Conservation (phyloP, 2,329 filamentous ascomycete species). For the Neoascochyta sp. region DNA sequence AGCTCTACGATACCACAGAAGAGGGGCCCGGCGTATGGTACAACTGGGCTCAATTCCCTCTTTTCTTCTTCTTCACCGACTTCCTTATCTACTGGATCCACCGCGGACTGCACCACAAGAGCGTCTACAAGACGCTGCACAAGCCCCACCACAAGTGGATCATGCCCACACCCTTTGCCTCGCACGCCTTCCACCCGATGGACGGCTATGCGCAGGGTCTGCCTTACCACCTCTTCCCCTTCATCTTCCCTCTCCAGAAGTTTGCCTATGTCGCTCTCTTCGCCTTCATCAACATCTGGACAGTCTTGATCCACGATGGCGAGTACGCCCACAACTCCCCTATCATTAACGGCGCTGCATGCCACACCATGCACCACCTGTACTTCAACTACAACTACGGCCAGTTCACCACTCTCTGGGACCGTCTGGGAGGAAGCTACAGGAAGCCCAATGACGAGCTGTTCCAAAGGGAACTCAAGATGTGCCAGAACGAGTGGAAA, state of each 20-base stretch:
- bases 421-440: constrained; percentile 83
- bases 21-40: constrained; percentile 77
- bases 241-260: constrained; percentile 90
- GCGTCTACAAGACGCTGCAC: constrained; percentile 82
- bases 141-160: constrained; percentile 99
- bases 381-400: constrained; percentile 76
- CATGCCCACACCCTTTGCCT: constrained; percentile 91
- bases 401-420: constrained; percentile 90
- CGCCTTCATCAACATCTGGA: constrained; percentile 94
- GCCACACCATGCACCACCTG: constrained; percentile 85
- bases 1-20: constrained; percentile 76
- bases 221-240: constrained; percentile 90
- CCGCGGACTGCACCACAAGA: constrained; percentile 75
- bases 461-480: constrained; percentile 80
- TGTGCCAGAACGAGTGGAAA: constrained; percentile 75
- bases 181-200: constrained; percentile 89
- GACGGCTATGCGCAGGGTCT: constrained; percentile 86
- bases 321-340: constrained; percentile 89
- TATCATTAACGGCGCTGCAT: constrained; percentile 91
- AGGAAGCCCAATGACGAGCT: constrained; percentile 79
- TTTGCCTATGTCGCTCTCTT: constrained; percentile 82
- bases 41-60: constrained; percentile 76
- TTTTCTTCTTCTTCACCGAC: constrained; percentile 87
- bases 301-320: constrained; percentile 91
- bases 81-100: constrained; percentile 90